These are phyloP conservation scores for Fusarium acutatum DNA, from an alignment of 2,329 filamentous ascomycete genomes.

Conservation along the genomic window DNA sequence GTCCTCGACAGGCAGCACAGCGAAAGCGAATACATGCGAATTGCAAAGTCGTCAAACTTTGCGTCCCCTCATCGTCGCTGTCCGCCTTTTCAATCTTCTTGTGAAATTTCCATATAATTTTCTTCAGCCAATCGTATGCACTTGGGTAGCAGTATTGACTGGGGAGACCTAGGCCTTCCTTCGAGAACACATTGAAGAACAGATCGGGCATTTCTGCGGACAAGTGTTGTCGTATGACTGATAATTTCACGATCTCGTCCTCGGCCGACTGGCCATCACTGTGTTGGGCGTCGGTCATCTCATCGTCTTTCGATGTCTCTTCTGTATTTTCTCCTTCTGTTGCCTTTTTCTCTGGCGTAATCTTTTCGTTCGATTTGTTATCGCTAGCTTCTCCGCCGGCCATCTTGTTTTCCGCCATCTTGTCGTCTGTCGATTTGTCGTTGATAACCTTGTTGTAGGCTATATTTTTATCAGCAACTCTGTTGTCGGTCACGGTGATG, in stretches of 20 bases:
- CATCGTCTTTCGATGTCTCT: not conserved
- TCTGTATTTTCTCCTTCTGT: not conserved
- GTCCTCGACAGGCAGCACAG: slow-evolving; percentile 22
- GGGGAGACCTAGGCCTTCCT: slow-evolving; percentile 22
- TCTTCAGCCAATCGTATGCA: not conserved
- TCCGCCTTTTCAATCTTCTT: no score
- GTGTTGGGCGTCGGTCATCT: not conserved
- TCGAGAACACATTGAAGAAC: slow-evolving; percentile 3
- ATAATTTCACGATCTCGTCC: not conserved
- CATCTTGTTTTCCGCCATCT: not conserved
- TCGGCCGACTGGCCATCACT: not conserved
- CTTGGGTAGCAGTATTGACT: slow-evolving; percentile 19
- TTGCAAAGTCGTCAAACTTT: not conserved
- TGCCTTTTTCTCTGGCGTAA: not conserved
- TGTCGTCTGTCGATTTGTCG: not conserved
- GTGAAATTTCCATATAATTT: not conserved
- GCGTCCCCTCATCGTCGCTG: not conserved
- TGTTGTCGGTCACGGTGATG: not conserved
- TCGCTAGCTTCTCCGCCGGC: not conserved
- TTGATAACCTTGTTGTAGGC: not conserved
- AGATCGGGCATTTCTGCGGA: not conserved
- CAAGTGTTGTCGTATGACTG: not conserved
- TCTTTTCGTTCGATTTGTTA: not conserved
- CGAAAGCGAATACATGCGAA: slow-evolving; percentile 23
- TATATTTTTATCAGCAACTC: not conserved